Evolutionary conservation across 441 rosid genomes (phyloP).

Genomic region (Dalechampia spathulata): DNA sequence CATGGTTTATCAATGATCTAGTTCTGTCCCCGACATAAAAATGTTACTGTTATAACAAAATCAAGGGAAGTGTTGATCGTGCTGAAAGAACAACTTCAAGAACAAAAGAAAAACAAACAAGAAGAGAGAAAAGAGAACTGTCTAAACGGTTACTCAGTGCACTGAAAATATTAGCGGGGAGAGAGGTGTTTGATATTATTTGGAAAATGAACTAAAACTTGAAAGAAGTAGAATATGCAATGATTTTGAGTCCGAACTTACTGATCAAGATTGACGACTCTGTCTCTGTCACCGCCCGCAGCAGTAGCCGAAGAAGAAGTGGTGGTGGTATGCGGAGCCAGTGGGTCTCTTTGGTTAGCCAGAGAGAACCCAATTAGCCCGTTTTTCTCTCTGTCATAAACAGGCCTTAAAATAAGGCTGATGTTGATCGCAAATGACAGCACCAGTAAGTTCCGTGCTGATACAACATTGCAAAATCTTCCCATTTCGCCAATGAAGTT

Average conservation of each 20-base stretch:
- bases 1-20: too few relatives aligned
- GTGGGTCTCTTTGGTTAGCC: conserved; percentile 3
- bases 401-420: conserved; percentile 41
- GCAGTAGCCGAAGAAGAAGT: conserved; percentile 12
- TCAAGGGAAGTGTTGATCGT: conserved; percentile 4
- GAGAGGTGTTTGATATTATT: neutral
- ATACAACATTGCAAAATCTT: conserved; percentile 27
- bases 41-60: too few relatives aligned
- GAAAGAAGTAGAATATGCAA: neutral
- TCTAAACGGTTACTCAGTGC: too few relatives aligned
- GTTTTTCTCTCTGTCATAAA: conserved; percentile 19
- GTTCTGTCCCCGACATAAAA: too few relatives aligned
- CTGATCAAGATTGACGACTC: conserved; percentile 65
- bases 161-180: neutral
- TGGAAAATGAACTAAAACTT: neutral
- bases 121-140: too few relatives aligned
- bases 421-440: conserved; percentile 65
- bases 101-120: neutral
- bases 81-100: neutral
- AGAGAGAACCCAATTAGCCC: conserved; percentile 7
- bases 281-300: conserved; percentile 27
- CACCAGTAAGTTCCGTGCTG: conserved; percentile 47
- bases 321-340: conserved; percentile 6
- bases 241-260: conserved; percentile 28
- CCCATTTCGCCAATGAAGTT: conserved; percentile 28